These are phyloP conservation scores for Colletotrichum sp. DNA, from an alignment of 2,329 filamentous ascomycete genomes.

Conservation along the genomic window DNA sequence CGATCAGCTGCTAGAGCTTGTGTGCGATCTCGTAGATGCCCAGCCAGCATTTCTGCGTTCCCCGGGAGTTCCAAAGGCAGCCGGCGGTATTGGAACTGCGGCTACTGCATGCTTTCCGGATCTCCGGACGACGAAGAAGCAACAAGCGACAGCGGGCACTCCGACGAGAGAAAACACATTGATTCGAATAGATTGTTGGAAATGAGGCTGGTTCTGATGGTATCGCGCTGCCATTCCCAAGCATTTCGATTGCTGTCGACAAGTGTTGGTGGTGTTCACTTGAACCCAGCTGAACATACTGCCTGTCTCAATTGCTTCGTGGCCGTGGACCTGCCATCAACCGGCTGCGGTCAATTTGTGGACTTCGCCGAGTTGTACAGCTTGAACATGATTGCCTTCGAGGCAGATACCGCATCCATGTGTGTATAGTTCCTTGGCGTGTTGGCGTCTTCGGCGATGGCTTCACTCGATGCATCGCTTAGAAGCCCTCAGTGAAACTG, in stretches of 20 bases:
- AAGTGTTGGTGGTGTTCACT: background rate
- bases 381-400: background rate
- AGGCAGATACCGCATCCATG: background rate
- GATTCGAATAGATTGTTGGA: background rate
- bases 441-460: background rate
- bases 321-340: background rate
- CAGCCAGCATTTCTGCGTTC: background rate
- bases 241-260: background rate
- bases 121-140: background rate
- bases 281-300: background rate
- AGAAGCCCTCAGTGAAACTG: background rate
- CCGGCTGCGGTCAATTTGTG: background rate
- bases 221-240: background rate
- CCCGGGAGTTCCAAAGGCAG: background rate
- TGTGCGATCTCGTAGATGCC: background rate
- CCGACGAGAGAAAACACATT: background rate
- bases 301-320: background rate
- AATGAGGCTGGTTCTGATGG: background rate
- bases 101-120: background rate
- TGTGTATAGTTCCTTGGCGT: background rate
- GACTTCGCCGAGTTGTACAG: background rate
- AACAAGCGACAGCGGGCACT: background rate
- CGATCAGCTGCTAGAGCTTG: fast-evolving
- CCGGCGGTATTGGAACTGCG: background rate
- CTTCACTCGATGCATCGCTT: background rate